Evolutionary conservation across 1,139 yeast species (phyloP).

Genomic region (Suhomyces guaymorum): DNA sequence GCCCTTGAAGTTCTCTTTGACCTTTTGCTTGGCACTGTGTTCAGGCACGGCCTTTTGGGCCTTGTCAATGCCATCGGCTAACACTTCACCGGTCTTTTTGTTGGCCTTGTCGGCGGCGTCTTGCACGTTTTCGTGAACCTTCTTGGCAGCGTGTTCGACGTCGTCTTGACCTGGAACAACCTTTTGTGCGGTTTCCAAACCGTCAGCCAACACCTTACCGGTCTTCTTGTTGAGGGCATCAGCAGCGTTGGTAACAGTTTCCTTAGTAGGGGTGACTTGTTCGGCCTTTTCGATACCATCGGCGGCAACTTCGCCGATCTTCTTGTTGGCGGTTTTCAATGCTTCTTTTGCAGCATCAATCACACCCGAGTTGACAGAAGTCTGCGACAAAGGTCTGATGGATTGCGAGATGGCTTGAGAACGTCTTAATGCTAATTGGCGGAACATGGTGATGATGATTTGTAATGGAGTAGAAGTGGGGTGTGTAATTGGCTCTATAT

Average conservation of each 20-base stretch:
- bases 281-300: slow-evolving; percentile 27
- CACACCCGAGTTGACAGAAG: slow-evolving; percentile 26
- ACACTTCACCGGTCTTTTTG: slow-evolving; percentile 31
- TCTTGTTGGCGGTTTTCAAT: slow-evolving; percentile 35
- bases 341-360: slow-evolving; percentile 39
- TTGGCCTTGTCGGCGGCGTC: slow-evolving; percentile 15
- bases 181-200: slow-evolving; percentile 23
- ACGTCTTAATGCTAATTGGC: slow-evolving; percentile 17
- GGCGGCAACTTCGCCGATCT: slow-evolving; percentile 31
- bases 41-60: slow-evolving; percentile 21
- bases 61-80: slow-evolving; percentile 30
- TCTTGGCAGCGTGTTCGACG: slow-evolving; percentile 5
- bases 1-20: slow-evolving; percentile 32
- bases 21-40: slow-evolving; percentile 14
- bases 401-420: slow-evolving; percentile 6
- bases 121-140: slow-evolving; percentile 9
- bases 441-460: slow-evolving; percentile 18
- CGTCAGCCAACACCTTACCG: slow-evolving; percentile 38
- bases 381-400: slow-evolving; percentile 11
- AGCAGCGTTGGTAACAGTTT: slow-evolving; percentile 14
- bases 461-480: neutral
- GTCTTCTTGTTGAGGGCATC: slow-evolving; percentile 20
- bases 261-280: slow-evolving; percentile 19
- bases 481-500: neutral
- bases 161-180: slow-evolving; percentile 17